Evolutionary conservation across 345 rosid genomes (phyloP), one percentile per base, ranked within the genome.

Genomic region (Conringia planisiliqua): DNA sequence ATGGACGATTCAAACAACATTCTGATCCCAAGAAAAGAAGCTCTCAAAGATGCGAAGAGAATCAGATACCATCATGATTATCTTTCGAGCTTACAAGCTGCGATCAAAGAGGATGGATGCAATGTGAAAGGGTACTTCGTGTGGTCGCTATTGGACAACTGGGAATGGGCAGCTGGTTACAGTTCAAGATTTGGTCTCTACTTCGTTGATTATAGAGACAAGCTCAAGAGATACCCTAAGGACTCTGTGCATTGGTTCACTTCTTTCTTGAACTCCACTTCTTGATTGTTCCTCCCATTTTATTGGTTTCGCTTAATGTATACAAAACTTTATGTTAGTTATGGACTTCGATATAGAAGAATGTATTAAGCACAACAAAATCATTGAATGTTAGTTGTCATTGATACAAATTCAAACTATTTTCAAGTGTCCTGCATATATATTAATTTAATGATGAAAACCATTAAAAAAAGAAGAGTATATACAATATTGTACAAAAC

Each of bases 161-260:
- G 97, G 97, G 99, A 95, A 76, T 95, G 99, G 99, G 79, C 83
- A 56, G 90, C 93, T 1, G 99, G 99, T 3, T 90, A 87, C 81
- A 82, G 84, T 57, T 90, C 99, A 30, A 88, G 99, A 68, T 90
- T 91, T 69, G 99, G 99, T 55, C 93, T 95, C 26, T 91, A 90
- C 76, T 95, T 80, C 44, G 92, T 95, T 69, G 99, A 95, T 80
- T 95, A 85, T 17, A 86, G 72, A 7, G 86, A 90, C 83, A 91
- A 90, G 1, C 88, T 86, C 38, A 91, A 90, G 87, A 88, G 97
- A 82, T 91, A 95, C 78, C 92, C 99, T 7, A 94, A 91, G 62
- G 80, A 89, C 14, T 95, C 97, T 59, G 99, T 85, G 62, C 76
- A 73, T n/a, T 95, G 97, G 99, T 90, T 95, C 86, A 91, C 90